phyloP scores from a whole-genome alignment of 1,284 basidiomycete genomes.

The Moesziomyces antarcticus region DNA sequence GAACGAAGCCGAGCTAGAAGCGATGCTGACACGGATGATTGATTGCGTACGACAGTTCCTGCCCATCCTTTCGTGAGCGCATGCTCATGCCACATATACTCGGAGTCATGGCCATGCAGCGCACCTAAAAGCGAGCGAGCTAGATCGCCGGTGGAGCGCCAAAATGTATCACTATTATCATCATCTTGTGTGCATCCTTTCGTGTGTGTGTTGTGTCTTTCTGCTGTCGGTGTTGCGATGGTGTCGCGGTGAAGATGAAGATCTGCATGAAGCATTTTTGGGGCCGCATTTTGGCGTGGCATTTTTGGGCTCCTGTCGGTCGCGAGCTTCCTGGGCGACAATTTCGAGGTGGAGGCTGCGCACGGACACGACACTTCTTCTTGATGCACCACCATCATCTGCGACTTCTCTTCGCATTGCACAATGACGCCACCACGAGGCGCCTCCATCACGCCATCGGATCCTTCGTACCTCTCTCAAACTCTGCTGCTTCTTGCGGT shows the following conservation, averaged over 20 bases:
- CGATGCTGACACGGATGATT: not conserved
- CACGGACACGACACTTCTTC: not conserved
- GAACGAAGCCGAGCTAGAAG: not conserved
- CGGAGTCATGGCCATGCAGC: too few relatives aligned
- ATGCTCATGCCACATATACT: too few relatives aligned
- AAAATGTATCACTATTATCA: not conserved
- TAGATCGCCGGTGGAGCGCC: too few relatives aligned
- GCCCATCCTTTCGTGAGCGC: slow-evolving; percentile 23
- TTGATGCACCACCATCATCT: not conserved
- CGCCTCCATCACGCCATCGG: not conserved
- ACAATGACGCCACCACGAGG: not conserved
- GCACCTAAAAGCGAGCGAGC: too few relatives aligned
- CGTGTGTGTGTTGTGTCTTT: not conserved
- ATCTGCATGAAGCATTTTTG: not conserved
- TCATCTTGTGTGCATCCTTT: not conserved
- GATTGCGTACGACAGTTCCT: slow-evolving; percentile 15
- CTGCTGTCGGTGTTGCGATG: not conserved
- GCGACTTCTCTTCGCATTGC: not conserved
- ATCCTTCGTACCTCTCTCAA: not conserved
- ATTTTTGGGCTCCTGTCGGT: not conserved
- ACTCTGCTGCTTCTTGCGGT: not conserved
- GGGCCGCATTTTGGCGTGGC: not conserved
- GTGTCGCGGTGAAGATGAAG: not conserved
- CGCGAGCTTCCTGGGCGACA: not conserved
- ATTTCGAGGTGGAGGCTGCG: not conserved